These are phyloP conservation scores for Rosa chinensis DNA, from an alignment of 306 rosid species.

Conservation along the genomic window DNA sequence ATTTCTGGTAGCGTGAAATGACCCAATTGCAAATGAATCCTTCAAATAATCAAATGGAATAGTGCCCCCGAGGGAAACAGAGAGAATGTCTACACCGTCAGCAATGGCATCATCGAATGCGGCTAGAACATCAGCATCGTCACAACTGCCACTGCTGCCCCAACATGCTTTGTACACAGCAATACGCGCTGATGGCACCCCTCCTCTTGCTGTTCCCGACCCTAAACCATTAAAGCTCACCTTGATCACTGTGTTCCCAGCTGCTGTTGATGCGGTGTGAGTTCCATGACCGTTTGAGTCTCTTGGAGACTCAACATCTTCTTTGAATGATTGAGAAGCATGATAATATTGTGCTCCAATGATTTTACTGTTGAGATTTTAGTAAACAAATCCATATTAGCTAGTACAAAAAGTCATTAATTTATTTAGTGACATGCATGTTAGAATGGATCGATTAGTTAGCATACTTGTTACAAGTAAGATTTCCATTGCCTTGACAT, in stretches of 20 bases:
- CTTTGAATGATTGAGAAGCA: neutral
- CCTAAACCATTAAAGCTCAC: slow-evolving; percentile 40
- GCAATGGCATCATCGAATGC: slow-evolving; percentile 53
- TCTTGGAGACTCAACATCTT: slow-evolving; percentile 32
- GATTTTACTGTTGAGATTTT: slow-evolving; percentile 31
- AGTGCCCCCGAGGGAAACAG: slow-evolving; percentile 24
- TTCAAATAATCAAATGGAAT: slow-evolving; percentile 17
- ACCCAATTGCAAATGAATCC: slow-evolving; percentile 34
- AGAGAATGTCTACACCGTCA: slow-evolving; percentile 54
- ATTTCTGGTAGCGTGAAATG: slow-evolving; percentile 51
- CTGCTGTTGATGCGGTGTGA: slow-evolving; percentile 48
- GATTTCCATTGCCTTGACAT: slow-evolving; percentile 23
- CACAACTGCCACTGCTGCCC: neutral
- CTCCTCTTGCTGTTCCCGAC: slow-evolving; percentile 43
- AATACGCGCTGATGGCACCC: slow-evolving; percentile 39
- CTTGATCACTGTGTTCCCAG: slow-evolving; percentile 32
- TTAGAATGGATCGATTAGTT: too few relatives aligned
- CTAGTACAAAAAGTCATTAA: too few relatives aligned
- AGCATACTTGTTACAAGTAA: too few relatives aligned
- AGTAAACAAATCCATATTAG: too few relatives aligned
- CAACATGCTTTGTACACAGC: slow-evolving; percentile 48
- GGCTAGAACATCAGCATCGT: slow-evolving; percentile 20
- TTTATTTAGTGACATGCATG: too few relatives aligned
- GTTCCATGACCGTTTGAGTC: slow-evolving; percentile 52
- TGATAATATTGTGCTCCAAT: slow-evolving; percentile 48